phyloP scores from a whole-genome alignment of 345 rosid species.

The Draba incana region DNA sequence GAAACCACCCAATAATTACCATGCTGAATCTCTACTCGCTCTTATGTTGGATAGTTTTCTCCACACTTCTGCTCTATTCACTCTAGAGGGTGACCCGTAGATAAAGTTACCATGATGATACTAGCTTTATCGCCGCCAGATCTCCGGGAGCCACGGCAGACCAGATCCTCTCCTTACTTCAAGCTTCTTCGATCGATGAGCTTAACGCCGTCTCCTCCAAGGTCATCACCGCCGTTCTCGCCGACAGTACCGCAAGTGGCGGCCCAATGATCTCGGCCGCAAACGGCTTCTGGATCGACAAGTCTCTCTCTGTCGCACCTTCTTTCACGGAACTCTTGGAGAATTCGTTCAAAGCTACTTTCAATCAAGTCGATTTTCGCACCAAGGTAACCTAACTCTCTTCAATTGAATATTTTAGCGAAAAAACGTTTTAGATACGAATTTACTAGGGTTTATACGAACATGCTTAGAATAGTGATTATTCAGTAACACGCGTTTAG shows the following conservation, averaged over 20 bases:
- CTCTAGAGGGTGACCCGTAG: too few relatives aligned
- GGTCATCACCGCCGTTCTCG: conserved; percentile 55
- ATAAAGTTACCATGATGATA: too few relatives aligned
- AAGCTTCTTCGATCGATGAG: conserved; percentile 55
- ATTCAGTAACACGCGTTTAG: not conserved
- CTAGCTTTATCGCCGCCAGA: conserved; percentile 65
- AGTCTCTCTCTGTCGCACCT: conserved; percentile 52
- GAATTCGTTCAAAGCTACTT: conserved; percentile 58
- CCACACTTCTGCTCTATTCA: too few relatives aligned
- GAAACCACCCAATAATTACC: too few relatives aligned
- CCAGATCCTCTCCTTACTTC: conserved; percentile 68
- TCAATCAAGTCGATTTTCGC: conserved; percentile 65
- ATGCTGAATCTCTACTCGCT: too few relatives aligned
- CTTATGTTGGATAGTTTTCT: too few relatives aligned
- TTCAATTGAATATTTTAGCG: not conserved
- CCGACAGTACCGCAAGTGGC: conserved; percentile 61
- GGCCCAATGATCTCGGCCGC: conserved; percentile 63
- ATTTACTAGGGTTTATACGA: not conserved
- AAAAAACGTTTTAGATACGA: not conserved
- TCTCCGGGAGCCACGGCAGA: conserved; percentile 49
- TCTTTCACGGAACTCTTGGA: conserved; percentile 61
- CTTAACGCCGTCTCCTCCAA: conserved; percentile 61
- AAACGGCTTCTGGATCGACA: conserved; percentile 68
- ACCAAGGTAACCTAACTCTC: conserved; percentile 50
- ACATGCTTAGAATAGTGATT: not conserved